phyloP scores from a whole-genome alignment of 208 protist species.

The Naegleria lovaniensis region DNA sequence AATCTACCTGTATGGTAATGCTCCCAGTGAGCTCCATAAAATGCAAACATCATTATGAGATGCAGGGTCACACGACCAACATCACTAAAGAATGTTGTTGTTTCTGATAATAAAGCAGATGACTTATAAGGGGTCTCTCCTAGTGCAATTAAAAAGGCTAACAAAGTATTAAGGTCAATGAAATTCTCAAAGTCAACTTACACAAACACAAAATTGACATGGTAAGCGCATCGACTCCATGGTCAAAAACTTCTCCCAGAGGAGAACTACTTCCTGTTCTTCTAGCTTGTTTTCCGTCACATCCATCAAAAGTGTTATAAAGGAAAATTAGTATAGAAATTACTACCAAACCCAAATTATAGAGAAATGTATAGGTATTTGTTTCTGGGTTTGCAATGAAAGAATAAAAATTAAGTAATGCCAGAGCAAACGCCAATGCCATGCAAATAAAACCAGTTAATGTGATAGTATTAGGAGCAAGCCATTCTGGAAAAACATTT shows the following conservation, averaged over 20 bases:
- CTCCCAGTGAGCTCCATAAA: slow-evolving; percentile 14
- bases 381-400: background rate
- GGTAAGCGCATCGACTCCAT: slow-evolving; percentile 51
- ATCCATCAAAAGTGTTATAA: slow-evolving; percentile 57
- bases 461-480: slow-evolving; percentile 73
- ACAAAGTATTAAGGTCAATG: no score
- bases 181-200: background rate
- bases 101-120: background rate
- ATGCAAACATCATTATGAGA: background rate
- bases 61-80: background rate
- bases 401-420: background rate
- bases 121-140: background rate
- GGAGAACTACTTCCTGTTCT: slow-evolving; percentile 48
- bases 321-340: slow-evolving; percentile 22
- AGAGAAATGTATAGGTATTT: background rate
- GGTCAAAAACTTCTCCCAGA: slow-evolving; percentile 60
- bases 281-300: slow-evolving; percentile 60
- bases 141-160: background rate
- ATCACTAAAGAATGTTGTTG: background rate
- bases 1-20: slow-evolving; percentile 33
- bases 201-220: background rate
- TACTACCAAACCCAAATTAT: background rate
- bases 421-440: slow-evolving; percentile 30
- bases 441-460: slow-evolving; percentile 63
- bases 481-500: slow-evolving; percentile 58